phyloP scores from a whole-genome alignment of 192 early-diverging fungal genomes.

The Entomortierella chlamydospora region DNA sequence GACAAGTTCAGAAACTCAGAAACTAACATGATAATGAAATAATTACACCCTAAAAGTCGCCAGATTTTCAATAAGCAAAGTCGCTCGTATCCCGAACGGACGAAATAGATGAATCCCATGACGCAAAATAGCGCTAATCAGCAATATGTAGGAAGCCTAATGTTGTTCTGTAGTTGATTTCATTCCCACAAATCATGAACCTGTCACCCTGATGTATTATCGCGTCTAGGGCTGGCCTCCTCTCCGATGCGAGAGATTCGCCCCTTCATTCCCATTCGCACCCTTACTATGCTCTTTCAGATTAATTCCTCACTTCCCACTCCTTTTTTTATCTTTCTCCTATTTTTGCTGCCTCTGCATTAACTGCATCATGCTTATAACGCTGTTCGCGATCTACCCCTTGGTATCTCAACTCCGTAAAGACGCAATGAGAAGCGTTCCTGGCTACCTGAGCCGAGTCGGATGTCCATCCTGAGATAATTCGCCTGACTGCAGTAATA shows the following conservation, averaged over 20 bases:
- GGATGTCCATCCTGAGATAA: neutral
- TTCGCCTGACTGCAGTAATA: neutral
- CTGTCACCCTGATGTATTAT: constrained; percentile 6
- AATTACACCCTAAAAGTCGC: too few relatives aligned
- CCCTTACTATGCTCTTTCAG: constrained; percentile 9
- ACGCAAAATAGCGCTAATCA: too few relatives aligned
- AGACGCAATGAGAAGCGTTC: neutral
- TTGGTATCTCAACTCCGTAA: constrained; percentile 11
- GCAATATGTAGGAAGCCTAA: too few relatives aligned
- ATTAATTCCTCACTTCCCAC: constrained; percentile 37
- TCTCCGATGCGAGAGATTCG: constrained; percentile 9
- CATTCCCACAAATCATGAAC: too few relatives aligned
- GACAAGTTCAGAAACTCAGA: neutral
- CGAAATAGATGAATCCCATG: too few relatives aligned
- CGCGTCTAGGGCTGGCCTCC: constrained; percentile 1
- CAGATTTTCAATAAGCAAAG: too few relatives aligned
- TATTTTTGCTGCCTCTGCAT: constrained; percentile 32
- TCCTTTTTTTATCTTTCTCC: constrained; percentile 50
- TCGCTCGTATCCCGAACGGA: too few relatives aligned
- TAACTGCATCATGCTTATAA: constrained; percentile 16
- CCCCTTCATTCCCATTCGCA: constrained; percentile 31
- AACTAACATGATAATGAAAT: neutral
- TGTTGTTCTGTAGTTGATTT: too few relatives aligned
- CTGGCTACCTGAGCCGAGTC: neutral
- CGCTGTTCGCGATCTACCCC: constrained; percentile 11